Evolutionary conservation across 176 grass and related monocot species (phyloP).

Genomic region (Hsuehochloa calcarea): DNA sequence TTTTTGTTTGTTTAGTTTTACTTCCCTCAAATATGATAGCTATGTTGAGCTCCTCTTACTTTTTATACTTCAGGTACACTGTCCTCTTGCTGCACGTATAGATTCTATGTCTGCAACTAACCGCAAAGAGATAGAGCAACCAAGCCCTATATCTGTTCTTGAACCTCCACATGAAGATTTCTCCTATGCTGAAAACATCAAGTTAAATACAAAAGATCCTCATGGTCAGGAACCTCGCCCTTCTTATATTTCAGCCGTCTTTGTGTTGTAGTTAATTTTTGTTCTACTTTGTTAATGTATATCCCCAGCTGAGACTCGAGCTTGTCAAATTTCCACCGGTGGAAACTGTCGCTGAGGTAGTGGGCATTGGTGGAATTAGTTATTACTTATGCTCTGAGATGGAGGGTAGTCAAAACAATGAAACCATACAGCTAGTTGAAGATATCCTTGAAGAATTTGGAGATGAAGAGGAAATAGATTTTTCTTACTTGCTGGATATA

Average conservation of each 20-base stretch:
- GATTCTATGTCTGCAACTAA: slow-evolving; percentile 19
- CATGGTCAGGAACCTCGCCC: slow-evolving; percentile 34
- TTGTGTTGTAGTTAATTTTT: slow-evolving; percentile 15
- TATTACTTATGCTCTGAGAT: slow-evolving; percentile 17
- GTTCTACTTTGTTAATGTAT: slow-evolving; percentile 35
- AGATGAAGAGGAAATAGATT: slow-evolving; percentile 88
- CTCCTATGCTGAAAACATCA: slow-evolving; percentile 35
- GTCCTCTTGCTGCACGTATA: slow-evolving; percentile 5
- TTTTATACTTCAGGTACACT: slow-evolving; percentile 30
- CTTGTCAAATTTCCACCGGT: slow-evolving; percentile 26
- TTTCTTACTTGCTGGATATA: slow-evolving; percentile 75
- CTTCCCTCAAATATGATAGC: neutral
- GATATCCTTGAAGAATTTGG: slow-evolving; percentile 58
- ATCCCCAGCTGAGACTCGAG: slow-evolving; percentile 26
- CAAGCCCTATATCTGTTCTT: slow-evolving; percentile 64
- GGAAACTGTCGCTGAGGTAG: neutral
- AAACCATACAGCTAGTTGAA: slow-evolving; percentile 45
- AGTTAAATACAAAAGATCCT: slow-evolving; percentile 24
- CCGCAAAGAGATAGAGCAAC: slow-evolving; percentile 46
- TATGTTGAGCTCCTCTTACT: neutral
- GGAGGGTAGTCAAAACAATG: neutral
- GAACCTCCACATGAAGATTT: slow-evolving; percentile 46
- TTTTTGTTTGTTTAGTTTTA: neutral
- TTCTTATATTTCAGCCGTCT: neutral
- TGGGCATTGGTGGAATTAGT: neutral